These are phyloP conservation scores for Glycine latifolia DNA, from an alignment of 306 rosid species.

Conservation along the genomic window DNA sequence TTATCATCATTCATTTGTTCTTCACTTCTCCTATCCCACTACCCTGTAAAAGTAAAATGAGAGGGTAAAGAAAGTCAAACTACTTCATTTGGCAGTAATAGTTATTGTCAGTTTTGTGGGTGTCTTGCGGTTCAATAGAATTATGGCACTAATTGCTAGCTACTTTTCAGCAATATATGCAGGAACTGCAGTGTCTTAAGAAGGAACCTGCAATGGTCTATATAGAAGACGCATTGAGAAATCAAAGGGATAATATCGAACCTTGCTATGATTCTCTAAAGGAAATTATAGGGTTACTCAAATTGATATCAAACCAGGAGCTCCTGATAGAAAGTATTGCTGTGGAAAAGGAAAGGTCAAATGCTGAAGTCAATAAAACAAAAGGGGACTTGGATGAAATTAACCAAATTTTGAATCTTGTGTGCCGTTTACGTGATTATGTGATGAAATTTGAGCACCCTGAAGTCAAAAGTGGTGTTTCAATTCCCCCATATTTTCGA, in stretches of 20 bases:
- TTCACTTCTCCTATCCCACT: not conserved
- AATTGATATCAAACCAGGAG: conserved; percentile 74
- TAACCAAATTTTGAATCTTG: conserved; percentile 67
- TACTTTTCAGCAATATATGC: conserved; percentile 65
- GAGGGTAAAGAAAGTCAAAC: not conserved
- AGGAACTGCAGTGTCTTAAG: conserved; percentile 71
- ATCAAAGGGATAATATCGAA: conserved; percentile 56
- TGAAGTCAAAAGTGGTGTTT: conserved; percentile 60
- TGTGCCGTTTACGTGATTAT: conserved; percentile 69
- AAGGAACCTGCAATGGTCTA: conserved; percentile 67
- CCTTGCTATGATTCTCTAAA: conserved; percentile 61
- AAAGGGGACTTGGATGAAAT: conserved; percentile 65
- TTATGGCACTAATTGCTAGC: conserved; percentile 47
- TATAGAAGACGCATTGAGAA: conserved; percentile 73
- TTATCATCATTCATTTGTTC: not conserved
- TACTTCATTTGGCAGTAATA: conserved; percentile 18
- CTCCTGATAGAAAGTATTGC: conserved; percentile 84
- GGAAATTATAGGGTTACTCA: conserved; percentile 69
- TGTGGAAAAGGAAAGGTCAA: conserved; percentile 80
- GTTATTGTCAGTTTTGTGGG: conserved; percentile 7
- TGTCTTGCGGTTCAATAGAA: conserved; percentile 41
- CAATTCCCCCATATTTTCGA: conserved; percentile 80
- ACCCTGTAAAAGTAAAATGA: conserved; percentile 7
- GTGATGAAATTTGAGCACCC: conserved; percentile 59
- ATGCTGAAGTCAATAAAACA: conserved; percentile 59